A percentile compares a stretch with the other conserved stretches of the same genome.
phyloP scores from a whole-genome alignment of 441 rosid genomes.

The Pelargonium fulgidum region DNA sequence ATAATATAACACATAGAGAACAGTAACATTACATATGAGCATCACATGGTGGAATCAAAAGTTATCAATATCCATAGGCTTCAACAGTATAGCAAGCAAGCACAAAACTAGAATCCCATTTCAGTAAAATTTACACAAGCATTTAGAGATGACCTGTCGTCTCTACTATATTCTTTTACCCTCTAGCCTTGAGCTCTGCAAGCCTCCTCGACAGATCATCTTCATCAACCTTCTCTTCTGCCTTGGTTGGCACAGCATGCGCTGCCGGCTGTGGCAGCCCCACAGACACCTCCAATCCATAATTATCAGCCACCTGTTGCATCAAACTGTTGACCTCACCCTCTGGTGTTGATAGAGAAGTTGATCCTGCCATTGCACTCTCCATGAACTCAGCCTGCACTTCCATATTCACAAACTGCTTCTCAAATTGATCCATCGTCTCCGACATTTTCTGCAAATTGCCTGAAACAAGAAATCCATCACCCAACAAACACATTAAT shows the following conservation, averaged over 20 bases:
- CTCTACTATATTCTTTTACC: constrained; percentile 28
- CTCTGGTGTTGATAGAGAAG: constrained; percentile 83
- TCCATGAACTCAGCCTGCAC: constrained; percentile 96
- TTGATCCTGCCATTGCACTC: constrained; percentile 91
- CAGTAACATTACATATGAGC: too few relatives aligned
- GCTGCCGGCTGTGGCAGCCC: constrained; percentile 88
- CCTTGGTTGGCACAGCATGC: constrained; percentile 62
- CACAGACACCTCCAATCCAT: constrained; percentile 82
- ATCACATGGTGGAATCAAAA: too few relatives aligned
- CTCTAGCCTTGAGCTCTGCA: constrained; percentile 83
- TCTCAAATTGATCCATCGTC: constrained; percentile 89
- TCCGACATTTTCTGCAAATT: constrained; percentile 91
- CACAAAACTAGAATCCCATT: constrained; percentile 17
- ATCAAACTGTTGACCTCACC: constrained; percentile 90
- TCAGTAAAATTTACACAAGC: constrained; percentile 32
- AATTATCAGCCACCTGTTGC: constrained; percentile 92
- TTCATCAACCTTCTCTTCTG: constrained; percentile 75
- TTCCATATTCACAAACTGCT: constrained; percentile 94
- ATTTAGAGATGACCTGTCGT: constrained; percentile 2
- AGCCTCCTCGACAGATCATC: constrained; percentile 85
- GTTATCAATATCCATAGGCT: constrained; percentile 18
- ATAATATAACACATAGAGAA: too few relatives aligned
- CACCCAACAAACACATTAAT: background rate
- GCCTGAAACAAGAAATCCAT: constrained; percentile 34
- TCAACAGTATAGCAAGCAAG: constrained; percentile 15